Percentiles rank a stretch among this genome's conserved stretches.
Evolutionary conservation across 257 asterid species (phyloP).

Genomic region (Gentiana straminea): DNA sequence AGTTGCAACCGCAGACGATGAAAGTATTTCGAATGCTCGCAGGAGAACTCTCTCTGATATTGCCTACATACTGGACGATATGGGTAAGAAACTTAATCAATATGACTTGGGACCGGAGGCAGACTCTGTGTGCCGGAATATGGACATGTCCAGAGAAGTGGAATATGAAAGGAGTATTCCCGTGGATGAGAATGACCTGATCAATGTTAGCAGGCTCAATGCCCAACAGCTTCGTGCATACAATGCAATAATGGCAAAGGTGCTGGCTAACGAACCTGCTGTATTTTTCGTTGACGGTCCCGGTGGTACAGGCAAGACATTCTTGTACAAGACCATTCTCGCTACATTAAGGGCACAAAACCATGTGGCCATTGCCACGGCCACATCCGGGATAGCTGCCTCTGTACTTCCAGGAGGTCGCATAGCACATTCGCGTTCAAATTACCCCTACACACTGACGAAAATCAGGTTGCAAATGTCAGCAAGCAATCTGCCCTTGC

Average conservation of each 20-base stretch:
- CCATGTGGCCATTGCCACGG: not conserved
- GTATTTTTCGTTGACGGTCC: not conserved
- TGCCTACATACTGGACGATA: too few relatives aligned
- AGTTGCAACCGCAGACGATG: too few relatives aligned
- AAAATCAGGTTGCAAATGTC: too few relatives aligned
- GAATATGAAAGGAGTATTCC: too few relatives aligned
- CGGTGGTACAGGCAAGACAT: not conserved
- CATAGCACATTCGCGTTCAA: not conserved
- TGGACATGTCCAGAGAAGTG: too few relatives aligned
- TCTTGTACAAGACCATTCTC: not conserved
- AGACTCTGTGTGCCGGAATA: too few relatives aligned
- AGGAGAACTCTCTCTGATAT: too few relatives aligned
- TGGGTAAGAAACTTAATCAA: too few relatives aligned
- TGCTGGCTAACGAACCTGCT: not conserved
- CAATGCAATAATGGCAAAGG: not conserved
- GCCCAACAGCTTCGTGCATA: not conserved
- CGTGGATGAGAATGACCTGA: not conserved
- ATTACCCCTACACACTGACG: too few relatives aligned
- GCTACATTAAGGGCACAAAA: not conserved
- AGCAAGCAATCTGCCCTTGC: not conserved
- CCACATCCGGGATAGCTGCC: slow-evolving; percentile 1
- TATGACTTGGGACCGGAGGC: too few relatives aligned
- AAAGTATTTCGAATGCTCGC: too few relatives aligned
- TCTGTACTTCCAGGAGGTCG: not conserved
- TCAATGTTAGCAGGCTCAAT: not conserved